Evolutionary conservation across 2,329 filamentous ascomycete genomes (phyloP), one percentile per base, ranked within the genome.

Genomic region (Apiospora pterosperma): DNA sequence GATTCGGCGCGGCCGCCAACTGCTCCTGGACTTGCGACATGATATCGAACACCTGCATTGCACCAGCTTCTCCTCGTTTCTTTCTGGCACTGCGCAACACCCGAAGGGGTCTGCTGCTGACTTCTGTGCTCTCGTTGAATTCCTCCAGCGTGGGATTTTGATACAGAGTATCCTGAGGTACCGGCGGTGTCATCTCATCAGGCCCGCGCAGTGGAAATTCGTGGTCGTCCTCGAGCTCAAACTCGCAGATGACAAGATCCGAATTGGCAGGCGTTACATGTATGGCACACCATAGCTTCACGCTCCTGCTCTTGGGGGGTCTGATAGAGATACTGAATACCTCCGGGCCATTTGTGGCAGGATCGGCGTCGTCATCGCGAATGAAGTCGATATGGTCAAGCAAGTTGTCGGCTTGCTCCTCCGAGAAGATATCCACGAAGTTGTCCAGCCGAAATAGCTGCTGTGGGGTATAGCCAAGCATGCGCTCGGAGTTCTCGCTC

Each of bases 1-100:
- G 79, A 66, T 85, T 89, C 0, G 88, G 82, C 1, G 93, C 92
- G 31, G 88, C 85, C 5, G 91, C 86, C 14, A 97, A 81, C 75
- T 97, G 93, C 70, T 97, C 92, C 74, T 97, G 93, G 0, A 97
- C 90, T 74, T 97, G 93, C 1, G 91, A 92, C 86, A 97, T 92
- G 68, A 97, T 93, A 76, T 93, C 93, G 76, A 96, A 96, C 1
- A 96, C 91, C 71, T 96, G 91, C 89, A 96, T 96, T 0, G 91
- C 91, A 5, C 90, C 90, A 58, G 92, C 91, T 72, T 96, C 92
- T 6, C 91, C 92, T 69, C 88, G 87, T 61, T 90, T 83, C 72
- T 92, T 92, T 11, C 92, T 85, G 0, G 92, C 91, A 72, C 89
- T 92, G 39, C 91, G 83, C 28, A 96, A 75, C 1, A 96, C 87